Base-by-base conservation (phyloP, 108 stramenopile genomes). In the Fragilariopsis cylindrus region DNA sequence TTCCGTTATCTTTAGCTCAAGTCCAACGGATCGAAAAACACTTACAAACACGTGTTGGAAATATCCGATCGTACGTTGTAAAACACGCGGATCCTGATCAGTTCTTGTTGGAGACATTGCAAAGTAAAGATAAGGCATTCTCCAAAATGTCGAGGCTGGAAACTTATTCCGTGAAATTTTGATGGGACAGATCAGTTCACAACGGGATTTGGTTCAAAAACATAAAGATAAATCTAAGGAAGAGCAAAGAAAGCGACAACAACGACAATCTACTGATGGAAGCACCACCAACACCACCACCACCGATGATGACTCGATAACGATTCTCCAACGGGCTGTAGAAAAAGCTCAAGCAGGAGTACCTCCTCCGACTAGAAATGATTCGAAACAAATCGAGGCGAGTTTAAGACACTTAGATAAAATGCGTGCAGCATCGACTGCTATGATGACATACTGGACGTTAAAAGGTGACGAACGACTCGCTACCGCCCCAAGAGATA, bases 21-120 rank as follows among this genome's bases (percentile, higher is more conserved):
- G 58, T 93, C 47, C 77, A 83, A 52, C 76, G 69, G 55, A 48
- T 92, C n/a, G 82, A 89, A 60, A 49, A 43, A 18, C 69, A 86
- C 47, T 54, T 94, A 16, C 88, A 89, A 53, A 75, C 57, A 63
- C 67, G 85, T 5, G 76, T 89, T n/a, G 85, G 86, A 7, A 86
- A 86, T 46, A 87, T 94, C 52, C 84, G 93, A 63, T 54, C 72
- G 53, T 88, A 94, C 70, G 82, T 92, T 5, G 83, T 89, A 62
- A 90, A 92, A 75, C 60, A 84, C 6, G 73, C 81, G 9, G 85
- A 94, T 71, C 83, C 88, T 0, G 87, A 90, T 62, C 69, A 82
- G 21, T 94, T 92, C 69, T 48, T 92, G 12, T 57, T 65, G 44
- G 93, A 94, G 60, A 81, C 81, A 3, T 54, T 92, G 42, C 73